Evolutionary conservation across 225 moss, liverwort and hornwort genomes (phyloP).

Genomic region (Pseudisothecium myosuroides): DNA sequence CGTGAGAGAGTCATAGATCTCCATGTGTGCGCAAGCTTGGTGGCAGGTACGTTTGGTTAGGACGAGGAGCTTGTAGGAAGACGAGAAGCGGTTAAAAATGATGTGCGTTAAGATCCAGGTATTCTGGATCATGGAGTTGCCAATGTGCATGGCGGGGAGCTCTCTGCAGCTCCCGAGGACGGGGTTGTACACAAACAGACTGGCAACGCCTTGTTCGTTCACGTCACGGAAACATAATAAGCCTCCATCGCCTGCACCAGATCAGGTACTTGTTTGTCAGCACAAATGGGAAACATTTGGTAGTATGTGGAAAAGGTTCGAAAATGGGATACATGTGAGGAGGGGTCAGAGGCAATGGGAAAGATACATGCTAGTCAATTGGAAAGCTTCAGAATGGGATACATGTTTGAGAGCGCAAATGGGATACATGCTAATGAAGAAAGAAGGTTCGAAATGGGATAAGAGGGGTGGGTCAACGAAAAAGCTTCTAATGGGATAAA

Average conservation of each 20-base stretch:
- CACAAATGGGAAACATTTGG: background rate
- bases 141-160: constrained; percentile 18
- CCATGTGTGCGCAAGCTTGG: constrained; percentile 19
- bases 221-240: constrained; percentile 37
- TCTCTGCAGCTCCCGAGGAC: constrained; percentile 10
- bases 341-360: background rate
- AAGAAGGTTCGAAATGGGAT: background rate
- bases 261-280: background rate
- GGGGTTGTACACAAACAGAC: constrained; percentile 36
- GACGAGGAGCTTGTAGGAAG: constrained; percentile 35
- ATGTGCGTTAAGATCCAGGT: constrained; percentile 32
- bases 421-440: background rate
- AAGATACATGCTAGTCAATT: background rate
- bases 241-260: constrained; percentile 30
- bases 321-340: background rate
- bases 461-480: background rate
- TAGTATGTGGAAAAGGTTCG: background rate
- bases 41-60: background rate
- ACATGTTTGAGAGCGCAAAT: background rate
- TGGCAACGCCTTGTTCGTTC: constrained; percentile 20
- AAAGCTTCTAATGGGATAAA: background rate
- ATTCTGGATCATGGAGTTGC: constrained; percentile 15
- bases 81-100: constrained; percentile 3
- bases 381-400: background rate
- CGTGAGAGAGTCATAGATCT: constrained; percentile 21